phyloP scores from a whole-genome alignment of 257 asterid species.

The Henckelia pumila region DNA sequence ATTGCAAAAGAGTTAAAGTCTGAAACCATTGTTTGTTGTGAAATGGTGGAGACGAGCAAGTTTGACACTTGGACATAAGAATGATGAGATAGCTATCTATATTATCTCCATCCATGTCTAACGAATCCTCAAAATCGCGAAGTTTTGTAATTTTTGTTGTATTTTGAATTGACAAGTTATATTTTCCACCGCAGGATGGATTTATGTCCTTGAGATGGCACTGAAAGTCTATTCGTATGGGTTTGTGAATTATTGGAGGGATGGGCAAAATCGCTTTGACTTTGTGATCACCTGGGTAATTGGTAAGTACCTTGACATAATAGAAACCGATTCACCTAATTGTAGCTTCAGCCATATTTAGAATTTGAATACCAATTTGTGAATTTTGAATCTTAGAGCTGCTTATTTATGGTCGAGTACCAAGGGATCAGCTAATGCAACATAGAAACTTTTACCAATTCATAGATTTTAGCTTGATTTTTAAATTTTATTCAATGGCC shows the following conservation, averaged over 20 bases:
- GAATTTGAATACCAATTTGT: not conserved
- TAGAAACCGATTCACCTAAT: not conserved
- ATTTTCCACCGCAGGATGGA: slow-evolving; percentile 74
- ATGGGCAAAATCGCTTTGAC: slow-evolving; percentile 95
- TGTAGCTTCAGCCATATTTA: not conserved
- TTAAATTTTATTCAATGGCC: no score
- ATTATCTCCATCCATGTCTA: slow-evolving; percentile 3
- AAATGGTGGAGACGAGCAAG: not conserved
- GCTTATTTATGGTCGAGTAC: slow-evolving; percentile 15
- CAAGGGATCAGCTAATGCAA: slow-evolving; percentile 1
- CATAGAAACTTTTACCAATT: not conserved
- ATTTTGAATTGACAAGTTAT: slow-evolving; percentile 22
- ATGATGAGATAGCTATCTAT: not conserved
- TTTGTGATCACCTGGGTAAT: slow-evolving; percentile 91
- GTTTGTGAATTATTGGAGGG: slow-evolving; percentile 93
- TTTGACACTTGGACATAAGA: not conserved
- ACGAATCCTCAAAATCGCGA: slow-evolving; percentile 3
- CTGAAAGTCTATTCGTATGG: slow-evolving; percentile 82
- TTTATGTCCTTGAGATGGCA: slow-evolving; percentile 88
- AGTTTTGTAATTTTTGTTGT: slow-evolving; percentile 8
- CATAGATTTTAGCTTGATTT: not conserved
- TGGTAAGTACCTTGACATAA: slow-evolving; percentile 44
- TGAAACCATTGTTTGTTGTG: not conserved
- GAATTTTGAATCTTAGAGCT: slow-evolving; percentile 22
- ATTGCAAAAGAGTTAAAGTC: not conserved